Conservation (phyloP, 441 rosid species). For the Capsella rubella region DNA sequence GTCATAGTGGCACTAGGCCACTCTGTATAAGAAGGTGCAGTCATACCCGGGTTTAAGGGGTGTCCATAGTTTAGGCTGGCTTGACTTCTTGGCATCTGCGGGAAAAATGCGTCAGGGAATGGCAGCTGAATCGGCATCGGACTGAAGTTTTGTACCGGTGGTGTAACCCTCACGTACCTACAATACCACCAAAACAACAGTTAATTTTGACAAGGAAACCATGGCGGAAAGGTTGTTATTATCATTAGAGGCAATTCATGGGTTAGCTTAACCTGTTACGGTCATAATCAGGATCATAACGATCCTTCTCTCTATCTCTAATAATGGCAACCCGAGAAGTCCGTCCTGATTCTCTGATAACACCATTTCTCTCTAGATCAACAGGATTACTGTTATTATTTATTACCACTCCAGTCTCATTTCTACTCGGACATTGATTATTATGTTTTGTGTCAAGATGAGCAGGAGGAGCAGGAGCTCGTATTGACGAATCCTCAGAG, state of each 20-base stretch:
- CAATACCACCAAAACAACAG: background rate
- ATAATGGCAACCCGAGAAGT: conserved; percentile 90
- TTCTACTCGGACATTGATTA: conserved; percentile 45
- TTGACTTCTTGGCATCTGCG: conserved; percentile 76
- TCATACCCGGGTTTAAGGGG: conserved; percentile 65
- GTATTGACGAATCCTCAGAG: conserved; percentile 61
- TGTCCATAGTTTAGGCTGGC: conserved; percentile 57
- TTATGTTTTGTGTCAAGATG: conserved; percentile 47
- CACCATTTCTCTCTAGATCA: conserved; percentile 63
- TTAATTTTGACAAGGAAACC: conserved; percentile 10
- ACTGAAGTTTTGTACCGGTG: conserved; percentile 62
- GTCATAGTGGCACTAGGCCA: conserved; percentile 90
- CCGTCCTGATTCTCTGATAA: conserved; percentile 56
- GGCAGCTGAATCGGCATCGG: conserved; percentile 68
- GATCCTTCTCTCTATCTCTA: conserved; percentile 95
- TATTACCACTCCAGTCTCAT: conserved; percentile 57
- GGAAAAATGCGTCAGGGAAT: conserved; percentile 54
- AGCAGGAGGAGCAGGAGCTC: conserved; percentile 36
- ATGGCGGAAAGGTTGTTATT: background rate
- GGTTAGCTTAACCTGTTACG: conserved; percentile 73
- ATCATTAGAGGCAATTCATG: background rate
- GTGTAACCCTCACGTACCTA: conserved; percentile 86
- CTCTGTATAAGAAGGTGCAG: conserved; percentile 63
- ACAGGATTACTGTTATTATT: conserved; percentile 34
- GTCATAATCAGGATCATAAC: conserved; percentile 95